Percentiles rank a stretch among this genome's conserved stretches.
phyloP scores from a whole-genome alignment of 306 rosid genomes.

The Benincasa hispida region DNA sequence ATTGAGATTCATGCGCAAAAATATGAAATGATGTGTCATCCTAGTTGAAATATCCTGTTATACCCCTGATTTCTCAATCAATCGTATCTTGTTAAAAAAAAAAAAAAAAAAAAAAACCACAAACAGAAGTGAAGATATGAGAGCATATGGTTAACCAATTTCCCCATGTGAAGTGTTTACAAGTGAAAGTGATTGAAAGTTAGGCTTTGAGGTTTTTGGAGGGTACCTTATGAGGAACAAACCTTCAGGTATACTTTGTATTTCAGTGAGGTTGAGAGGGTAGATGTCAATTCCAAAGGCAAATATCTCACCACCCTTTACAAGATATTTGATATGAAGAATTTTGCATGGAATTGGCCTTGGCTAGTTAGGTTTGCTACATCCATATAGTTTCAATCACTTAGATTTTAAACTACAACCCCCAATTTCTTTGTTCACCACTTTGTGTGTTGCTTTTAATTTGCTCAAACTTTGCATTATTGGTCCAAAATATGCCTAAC shows the following conservation, averaged over 20 bases:
- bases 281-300: constrained; percentile 40
- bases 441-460: neutral
- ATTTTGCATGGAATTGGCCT: neutral
- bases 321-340: neutral
- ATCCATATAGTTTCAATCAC: constrained; percentile 1
- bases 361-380: neutral
- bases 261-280: constrained; percentile 21
- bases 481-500: neutral
- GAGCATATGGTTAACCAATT: constrained; percentile 20
- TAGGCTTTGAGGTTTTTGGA: constrained; percentile 41
- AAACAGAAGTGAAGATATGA: neutral
- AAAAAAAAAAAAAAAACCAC: no score
- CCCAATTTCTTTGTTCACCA: neutral
- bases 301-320: neutral
- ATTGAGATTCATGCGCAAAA: neutral
- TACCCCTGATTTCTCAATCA: no score
- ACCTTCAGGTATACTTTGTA: constrained; percentile 55
- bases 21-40: neutral
- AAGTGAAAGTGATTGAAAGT: constrained; percentile 29
- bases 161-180: constrained; percentile 46
- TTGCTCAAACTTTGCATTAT: neutral
- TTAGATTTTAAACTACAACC: neutral
- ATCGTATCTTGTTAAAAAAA: no score
- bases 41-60: no score
- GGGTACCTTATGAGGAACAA: constrained; percentile 32